phyloP scores from a whole-genome alignment of 768 basidiomycete species.

The Gymnopilus junonius region DNA sequence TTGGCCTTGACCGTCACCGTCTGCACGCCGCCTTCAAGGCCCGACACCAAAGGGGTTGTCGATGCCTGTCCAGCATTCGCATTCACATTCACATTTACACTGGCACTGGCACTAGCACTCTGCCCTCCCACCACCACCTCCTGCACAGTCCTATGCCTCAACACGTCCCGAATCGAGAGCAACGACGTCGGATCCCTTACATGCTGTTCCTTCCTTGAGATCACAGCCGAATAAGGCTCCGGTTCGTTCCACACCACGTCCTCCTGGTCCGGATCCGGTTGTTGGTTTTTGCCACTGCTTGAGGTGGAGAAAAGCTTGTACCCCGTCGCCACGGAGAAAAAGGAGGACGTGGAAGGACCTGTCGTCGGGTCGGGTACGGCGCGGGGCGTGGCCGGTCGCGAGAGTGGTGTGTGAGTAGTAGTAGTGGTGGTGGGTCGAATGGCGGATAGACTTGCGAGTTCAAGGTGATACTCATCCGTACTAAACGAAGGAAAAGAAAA shows the following conservation, averaged over 20 bases:
- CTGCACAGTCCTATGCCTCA: slow-evolving; percentile 48
- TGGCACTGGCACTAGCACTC: too few species aligned
- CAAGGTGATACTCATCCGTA: slow-evolving; percentile 60
- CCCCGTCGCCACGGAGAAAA: slow-evolving; percentile 45
- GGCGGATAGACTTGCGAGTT: slow-evolving; percentile 44
- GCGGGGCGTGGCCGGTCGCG: slow-evolving; percentile 24
- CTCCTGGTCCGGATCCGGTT: slow-evolving; percentile 65
- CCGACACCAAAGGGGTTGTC: neutral
- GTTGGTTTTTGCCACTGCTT: slow-evolving; percentile 25
- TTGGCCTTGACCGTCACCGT: slow-evolving; percentile 12
- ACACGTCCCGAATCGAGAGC: slow-evolving; percentile 62
- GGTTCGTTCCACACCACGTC: slow-evolving; percentile 62
- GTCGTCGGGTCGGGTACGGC: slow-evolving; percentile 29
- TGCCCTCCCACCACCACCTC: slow-evolving; percentile 17
- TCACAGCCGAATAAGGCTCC: slow-evolving; percentile 62
- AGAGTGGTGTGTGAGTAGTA: slow-evolving; percentile 19
- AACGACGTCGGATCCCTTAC: slow-evolving; percentile 62
- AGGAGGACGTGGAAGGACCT: slow-evolving; percentile 53
- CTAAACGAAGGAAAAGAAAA: slow-evolving; percentile 35
- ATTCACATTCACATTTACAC: too few species aligned
- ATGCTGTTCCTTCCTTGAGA: slow-evolving; percentile 62
- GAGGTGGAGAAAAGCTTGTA: slow-evolving; percentile 54
- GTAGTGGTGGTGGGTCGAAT: slow-evolving; percentile 28
- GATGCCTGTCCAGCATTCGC: slow-evolving; percentile 12
- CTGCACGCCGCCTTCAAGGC: neutral